Percentiles rank a stretch among this genome's conserved stretches.
Conservation (phyloP, 2,329 filamentous ascomycete genomes). For the Trichophyton schoenleinii region DNA sequence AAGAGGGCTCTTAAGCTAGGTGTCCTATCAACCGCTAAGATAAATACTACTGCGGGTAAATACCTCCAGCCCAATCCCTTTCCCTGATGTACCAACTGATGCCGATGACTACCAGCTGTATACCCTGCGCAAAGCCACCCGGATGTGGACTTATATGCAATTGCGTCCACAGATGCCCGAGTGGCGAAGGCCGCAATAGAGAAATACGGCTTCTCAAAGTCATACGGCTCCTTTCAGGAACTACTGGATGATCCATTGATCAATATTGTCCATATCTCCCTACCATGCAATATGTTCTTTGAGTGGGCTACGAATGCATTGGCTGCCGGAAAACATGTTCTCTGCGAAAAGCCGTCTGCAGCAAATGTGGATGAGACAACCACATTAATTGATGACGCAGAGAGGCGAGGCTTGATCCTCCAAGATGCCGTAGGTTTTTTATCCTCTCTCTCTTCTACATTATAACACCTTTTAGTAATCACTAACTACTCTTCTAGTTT, state of each 20-base stretch:
- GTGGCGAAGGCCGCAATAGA: slow-evolving; percentile 39
- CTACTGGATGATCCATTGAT: slow-evolving; percentile 22
- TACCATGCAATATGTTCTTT: slow-evolving; percentile 27
- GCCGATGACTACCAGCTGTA: slow-evolving; percentile 18
- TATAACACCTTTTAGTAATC: background rate
- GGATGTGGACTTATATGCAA: slow-evolving; percentile 41
- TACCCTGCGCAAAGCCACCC: slow-evolving; percentile 41
- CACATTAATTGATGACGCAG: slow-evolving; percentile 31
- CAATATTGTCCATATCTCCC: slow-evolving; percentile 41
- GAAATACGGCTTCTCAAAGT: slow-evolving; percentile 39
- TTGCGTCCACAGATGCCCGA: slow-evolving; percentile 40
- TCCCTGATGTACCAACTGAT: background rate
- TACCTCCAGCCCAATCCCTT: background rate
- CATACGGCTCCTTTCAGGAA: slow-evolving; percentile 19
- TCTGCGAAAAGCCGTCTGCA: slow-evolving; percentile 22
- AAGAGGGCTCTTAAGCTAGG: slow-evolving; percentile 9
- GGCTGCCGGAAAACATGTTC: slow-evolving; percentile 20
- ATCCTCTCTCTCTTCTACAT: background rate
- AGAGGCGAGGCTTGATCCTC: slow-evolving; percentile 31
- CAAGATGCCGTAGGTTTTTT: slow-evolving; percentile 39
- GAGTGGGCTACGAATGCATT: slow-evolving; percentile 35
- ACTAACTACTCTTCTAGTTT: slow-evolving; percentile 11
- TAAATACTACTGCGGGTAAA: slow-evolving; percentile 9
- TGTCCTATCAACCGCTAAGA: slow-evolving; percentile 7
- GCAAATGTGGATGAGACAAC: slow-evolving; percentile 28